Percentiles rank a stretch among this genome's conserved stretches.
Evolutionary conservation across 352 stramenopile genomes (phyloP).

Genomic region (Peronospora belbahrii): DNA sequence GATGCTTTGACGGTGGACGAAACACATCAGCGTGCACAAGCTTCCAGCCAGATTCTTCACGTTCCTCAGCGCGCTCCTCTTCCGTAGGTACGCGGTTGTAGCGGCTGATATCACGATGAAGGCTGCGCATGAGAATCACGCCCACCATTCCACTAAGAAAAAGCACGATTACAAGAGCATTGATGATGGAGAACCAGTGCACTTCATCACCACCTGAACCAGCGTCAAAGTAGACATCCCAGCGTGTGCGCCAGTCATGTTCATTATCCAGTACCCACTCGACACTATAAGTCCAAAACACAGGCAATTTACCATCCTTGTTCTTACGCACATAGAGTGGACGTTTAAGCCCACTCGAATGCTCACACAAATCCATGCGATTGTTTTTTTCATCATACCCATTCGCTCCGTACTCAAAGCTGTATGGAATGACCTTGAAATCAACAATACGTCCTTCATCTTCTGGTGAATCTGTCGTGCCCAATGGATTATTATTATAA

Average conservation of each 20-base stretch:
- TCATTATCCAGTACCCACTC: conserved; percentile 93
- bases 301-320: conserved; percentile 75
- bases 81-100: conserved; percentile 96
- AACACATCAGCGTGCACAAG: conserved; percentile 99
- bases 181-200: conserved; percentile 99
- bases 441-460: conserved; percentile 96
- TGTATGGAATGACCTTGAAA: conserved; percentile 97
- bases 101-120: conserved; percentile 95
- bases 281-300: conserved; percentile 97
- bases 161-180: conserved; percentile 98
- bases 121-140: conserved; percentile 97
- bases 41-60: conserved; percentile 98
- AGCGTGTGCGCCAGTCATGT: conserved; percentile 96
- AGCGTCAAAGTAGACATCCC: conserved; percentile 97
- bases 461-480: conserved; percentile 33
- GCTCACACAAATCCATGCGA: conserved; percentile 72
- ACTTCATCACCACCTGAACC: conserved; percentile 90
- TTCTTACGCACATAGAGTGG: conserved; percentile 79
- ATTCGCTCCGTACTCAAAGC: conserved; percentile 89
- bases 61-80: conserved; percentile 96
- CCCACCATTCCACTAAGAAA: conserved; percentile 98
- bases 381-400: conserved; percentile 53
- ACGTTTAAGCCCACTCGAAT: conserved; percentile 49
- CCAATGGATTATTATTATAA: conserved; percentile 90
- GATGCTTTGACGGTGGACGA: conserved; percentile 90